Evolutionary conservation across 352 stramenopile genomes (phyloP).

Genomic region (Phytophthora lateralis): DNA sequence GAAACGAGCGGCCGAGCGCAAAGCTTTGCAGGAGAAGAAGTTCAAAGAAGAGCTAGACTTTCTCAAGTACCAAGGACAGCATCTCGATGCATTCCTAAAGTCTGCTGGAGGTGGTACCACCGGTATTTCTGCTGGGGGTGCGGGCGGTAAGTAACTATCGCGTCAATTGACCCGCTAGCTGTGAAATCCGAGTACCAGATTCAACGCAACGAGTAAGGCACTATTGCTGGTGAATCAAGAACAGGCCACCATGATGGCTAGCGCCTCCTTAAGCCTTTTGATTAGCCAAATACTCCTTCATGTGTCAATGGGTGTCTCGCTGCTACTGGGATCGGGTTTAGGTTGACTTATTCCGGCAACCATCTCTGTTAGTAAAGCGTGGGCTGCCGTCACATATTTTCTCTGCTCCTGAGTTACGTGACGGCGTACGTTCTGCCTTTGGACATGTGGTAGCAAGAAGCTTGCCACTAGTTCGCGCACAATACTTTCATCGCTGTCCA

Average conservation of each 20-base stretch:
- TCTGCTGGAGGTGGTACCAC: conserved; percentile 66
- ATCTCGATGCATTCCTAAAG: conserved; percentile 95
- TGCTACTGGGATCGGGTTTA: conserved; percentile 3
- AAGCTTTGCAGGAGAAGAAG: conserved; percentile 92
- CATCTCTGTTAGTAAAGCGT: conserved; percentile 60
- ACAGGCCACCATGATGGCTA: neutral
- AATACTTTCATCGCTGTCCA: conserved; percentile 61
- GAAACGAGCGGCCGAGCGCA: conserved; percentile 88
- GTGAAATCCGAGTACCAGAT: conserved; percentile 1
- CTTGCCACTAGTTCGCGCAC: conserved; percentile 84
- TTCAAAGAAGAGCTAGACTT: conserved; percentile 95
- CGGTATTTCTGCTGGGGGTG: conserved; percentile 12
- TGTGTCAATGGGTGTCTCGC: neutral
- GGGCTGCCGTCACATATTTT: conserved; percentile 71
- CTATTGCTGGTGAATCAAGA: neutral
- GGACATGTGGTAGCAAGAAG: conserved; percentile 81
- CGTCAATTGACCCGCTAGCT: neutral
- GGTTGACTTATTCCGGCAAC: conserved; percentile 26
- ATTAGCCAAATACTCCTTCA: neutral
- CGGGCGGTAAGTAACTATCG: conserved; percentile 8
- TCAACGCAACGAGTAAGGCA: conserved; percentile 2
- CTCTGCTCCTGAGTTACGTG: conserved; percentile 64
- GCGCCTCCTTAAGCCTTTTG: neutral
- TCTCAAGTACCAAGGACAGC: conserved; percentile 95
- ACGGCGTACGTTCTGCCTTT: conserved; percentile 62